Percentiles rank a stretch among this genome's conserved stretches.
Evolutionary conservation across 495 filamentous ascomycete genomes (phyloP).

Genomic region (Aspergillus carlsbadensis): DNA sequence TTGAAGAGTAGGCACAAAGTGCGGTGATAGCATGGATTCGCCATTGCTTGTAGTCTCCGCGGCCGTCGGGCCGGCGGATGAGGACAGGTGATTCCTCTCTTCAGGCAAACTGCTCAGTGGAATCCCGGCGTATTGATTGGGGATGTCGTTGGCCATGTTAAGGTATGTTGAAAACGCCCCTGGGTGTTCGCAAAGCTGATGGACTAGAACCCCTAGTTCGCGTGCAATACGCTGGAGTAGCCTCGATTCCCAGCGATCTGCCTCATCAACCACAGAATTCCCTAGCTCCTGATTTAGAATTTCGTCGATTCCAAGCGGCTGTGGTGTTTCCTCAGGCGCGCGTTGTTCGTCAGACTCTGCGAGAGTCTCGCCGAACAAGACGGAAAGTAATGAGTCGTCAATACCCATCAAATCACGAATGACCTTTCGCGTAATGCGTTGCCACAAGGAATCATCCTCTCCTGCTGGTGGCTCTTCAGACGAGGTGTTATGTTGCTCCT

Average conservation of each 20-base stretch:
- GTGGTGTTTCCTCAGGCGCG: conserved; percentile 11
- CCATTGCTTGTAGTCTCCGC: conserved; percentile 21
- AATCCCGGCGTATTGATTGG: conserved; percentile 55
- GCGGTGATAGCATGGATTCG: conserved; percentile 37
- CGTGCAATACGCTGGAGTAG: conserved; percentile 81
- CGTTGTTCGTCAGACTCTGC: conserved; percentile 30
- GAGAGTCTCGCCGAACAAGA: conserved; percentile 84
- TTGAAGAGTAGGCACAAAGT: conserved; percentile 47
- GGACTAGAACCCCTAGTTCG: conserved; percentile 80
- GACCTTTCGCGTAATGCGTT: conserved; percentile 77
- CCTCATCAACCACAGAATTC: conserved; percentile 37
- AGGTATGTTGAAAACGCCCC: conserved; percentile 80
- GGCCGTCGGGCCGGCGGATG: conserved; percentile 20
- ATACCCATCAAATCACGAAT: conserved; percentile 90
- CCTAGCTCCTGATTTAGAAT: conserved; percentile 33
- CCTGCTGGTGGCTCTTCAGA: conserved; percentile 15
- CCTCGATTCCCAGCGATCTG: conserved; percentile 68
- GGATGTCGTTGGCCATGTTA: conserved; percentile 39
- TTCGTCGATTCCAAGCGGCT: conserved; percentile 29
- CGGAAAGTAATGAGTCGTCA: conserved; percentile 76
- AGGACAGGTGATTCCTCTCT: conserved; percentile 16
- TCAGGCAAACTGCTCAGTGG: conserved; percentile 36
- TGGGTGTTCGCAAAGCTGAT: conserved; percentile 76
- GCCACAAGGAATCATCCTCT: conserved; percentile 68
- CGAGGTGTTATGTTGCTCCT: conserved; percentile 16